Base-by-base conservation (phyloP, 164 flowering plant genomes). In the Echeveria elegans region DNA sequence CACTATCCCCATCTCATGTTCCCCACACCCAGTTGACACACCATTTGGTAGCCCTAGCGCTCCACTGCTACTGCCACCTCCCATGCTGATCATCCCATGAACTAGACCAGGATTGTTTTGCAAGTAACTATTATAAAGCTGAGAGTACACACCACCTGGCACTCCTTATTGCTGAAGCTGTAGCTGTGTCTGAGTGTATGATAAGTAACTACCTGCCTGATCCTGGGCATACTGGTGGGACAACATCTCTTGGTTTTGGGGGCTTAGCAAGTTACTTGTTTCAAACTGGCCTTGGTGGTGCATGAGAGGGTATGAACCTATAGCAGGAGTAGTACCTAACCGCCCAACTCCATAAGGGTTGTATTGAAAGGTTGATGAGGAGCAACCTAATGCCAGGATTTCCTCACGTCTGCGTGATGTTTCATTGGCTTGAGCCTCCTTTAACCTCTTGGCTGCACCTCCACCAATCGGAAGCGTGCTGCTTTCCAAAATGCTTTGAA, bases 401-500 rank as follows among this genome's bases (percentile, higher is more conserved):
- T 84, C 90, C 0, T 85, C 88, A 26, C 87, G 74, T 65, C 83
- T 85, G 63, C 88, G 61, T 0, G 89, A 82, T 0, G 92, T 76
- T 69, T 89, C 93, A 0, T 83, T 41, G 1, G 86, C 87, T 60
- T 87, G 87, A 18, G 96, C 86, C 66, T 87, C 91, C 37, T 85
- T 88, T 0, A 86, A 72, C 1, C 95, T 74, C 69, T 85, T 85
- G 19, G 92, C 88, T 0, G 86, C 92, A 0, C 90, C 96, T 24
- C 88, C 92, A 2, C 91, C 88, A 0, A 90, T 85, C 0, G 96
- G 96, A 7, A 90, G 72, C 0, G 85, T 80, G 76, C 72, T 88
- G 87, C 90, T 88, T 62, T 88, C 94, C 3, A 90, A 82, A 34
- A 90, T 90, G 70, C 80, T 76, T 66, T 86, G 83, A 19, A 90